Evolutionary conservation across 1,139 yeast genomes (phyloP).

Genomic region (Blastobotrys buckinghamii): DNA sequence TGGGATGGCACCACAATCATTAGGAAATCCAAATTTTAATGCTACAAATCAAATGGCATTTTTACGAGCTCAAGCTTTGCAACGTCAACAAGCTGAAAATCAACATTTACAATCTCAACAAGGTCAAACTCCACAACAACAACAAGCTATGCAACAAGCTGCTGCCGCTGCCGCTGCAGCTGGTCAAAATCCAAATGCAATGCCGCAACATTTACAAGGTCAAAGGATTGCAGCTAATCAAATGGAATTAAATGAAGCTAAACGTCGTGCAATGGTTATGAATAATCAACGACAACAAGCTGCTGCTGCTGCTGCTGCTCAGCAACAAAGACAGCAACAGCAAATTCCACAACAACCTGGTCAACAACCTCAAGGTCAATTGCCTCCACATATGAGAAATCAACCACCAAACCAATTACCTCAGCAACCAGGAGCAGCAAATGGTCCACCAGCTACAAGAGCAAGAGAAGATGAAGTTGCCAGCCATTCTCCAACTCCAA

Average conservation of each 20-base stretch:
- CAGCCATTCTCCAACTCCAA: conserved; percentile 28
- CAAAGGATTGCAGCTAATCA: conserved; percentile 12
- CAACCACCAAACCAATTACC: background rate
- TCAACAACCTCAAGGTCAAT: conserved; percentile 18
- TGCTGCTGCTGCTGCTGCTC: conserved; percentile 23
- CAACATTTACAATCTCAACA: conserved; percentile 6
- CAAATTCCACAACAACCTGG: conserved; percentile 12
- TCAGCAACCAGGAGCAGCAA: conserved; percentile 24
- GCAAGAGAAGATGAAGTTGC: conserved; percentile 19
- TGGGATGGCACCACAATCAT: conserved; percentile 15
- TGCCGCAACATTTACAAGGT: conserved; percentile 11
- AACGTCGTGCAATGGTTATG: conserved; percentile 17
- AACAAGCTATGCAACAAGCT: conserved; percentile 16
- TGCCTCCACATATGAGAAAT: conserved; percentile 5
- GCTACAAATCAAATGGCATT: conserved; percentile 8
- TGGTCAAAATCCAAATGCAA: conserved; percentile 13
- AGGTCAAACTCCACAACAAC: conserved; percentile 20
- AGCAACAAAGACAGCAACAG: background rate
- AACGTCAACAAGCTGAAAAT: conserved; percentile 12
- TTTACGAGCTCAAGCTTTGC: conserved; percentile 11
- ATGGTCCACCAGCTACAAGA: conserved; percentile 20
- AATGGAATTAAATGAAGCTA: conserved; percentile 25
- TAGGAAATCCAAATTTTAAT: conserved; percentile 15
- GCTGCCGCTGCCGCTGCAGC: background rate
- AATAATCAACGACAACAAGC: conserved; percentile 21